Evolutionary conservation across 2,329 filamentous ascomycete species (phyloP).

Genomic region (Apiospora phragmitis): DNA sequence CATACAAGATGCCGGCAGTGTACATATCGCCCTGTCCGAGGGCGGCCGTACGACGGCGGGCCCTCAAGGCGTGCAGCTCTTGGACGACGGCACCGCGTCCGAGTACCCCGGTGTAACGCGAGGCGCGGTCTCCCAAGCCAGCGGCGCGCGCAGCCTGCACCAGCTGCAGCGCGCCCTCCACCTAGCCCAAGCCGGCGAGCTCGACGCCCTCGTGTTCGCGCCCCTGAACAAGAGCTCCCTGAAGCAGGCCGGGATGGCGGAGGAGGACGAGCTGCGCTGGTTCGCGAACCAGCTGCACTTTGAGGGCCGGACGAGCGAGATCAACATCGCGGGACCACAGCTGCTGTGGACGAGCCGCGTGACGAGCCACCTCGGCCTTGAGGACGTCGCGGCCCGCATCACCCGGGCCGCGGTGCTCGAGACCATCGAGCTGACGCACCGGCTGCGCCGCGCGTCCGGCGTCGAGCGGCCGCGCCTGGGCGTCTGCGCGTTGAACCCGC

Average conservation of each 20-base stretch:
- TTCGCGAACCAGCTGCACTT: constrained; percentile 29
- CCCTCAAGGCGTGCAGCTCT: constrained; percentile 24
- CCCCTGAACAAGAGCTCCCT: constrained; percentile 36
- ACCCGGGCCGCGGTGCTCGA: constrained; percentile 26
- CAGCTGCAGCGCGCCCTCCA: constrained; percentile 30
- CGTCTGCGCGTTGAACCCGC: constrained; percentile 36
- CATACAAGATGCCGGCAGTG: constrained; percentile 22
- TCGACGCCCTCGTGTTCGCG: constrained; percentile 34
- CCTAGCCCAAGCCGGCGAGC: constrained; percentile 25
- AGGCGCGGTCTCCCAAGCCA: constrained; percentile 26
- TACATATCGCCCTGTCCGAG: neutral
- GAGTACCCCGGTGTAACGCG: constrained; percentile 12
- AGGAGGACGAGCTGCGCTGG: constrained; percentile 36
- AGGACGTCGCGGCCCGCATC: constrained; percentile 30
- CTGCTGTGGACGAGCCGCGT: constrained; percentile 32
- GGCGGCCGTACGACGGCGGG: neutral
- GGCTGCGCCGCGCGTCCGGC: constrained; percentile 32
- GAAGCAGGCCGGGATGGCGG: constrained; percentile 34
- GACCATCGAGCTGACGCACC: constrained; percentile 30
- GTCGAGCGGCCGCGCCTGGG: constrained; percentile 30
- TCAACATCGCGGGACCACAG: constrained; percentile 28
- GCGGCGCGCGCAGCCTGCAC: constrained; percentile 27
- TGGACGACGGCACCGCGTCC: constrained; percentile 28
- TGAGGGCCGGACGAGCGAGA: constrained; percentile 31
- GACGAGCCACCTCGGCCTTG: constrained; percentile 33